A percentile compares a stretch with the other conserved stretches of the same genome.
Conservation (phyloP, 1,284 basidiomycete species). For the Athelia psychrophila region DNA sequence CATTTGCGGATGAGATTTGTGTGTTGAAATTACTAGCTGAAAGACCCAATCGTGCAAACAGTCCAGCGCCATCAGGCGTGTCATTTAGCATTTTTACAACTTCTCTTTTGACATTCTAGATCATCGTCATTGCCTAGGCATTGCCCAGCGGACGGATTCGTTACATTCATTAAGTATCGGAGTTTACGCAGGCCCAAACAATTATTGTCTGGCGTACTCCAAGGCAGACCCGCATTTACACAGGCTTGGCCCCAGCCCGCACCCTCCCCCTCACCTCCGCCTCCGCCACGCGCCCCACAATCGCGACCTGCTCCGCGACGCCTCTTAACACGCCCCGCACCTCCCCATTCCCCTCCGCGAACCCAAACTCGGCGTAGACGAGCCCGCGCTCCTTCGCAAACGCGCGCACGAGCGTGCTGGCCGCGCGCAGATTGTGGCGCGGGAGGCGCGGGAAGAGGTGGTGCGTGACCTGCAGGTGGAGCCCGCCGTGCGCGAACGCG, state of each 20-base stretch:
- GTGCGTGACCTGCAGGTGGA: slow-evolving; percentile 95
- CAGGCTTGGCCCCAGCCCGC: background rate
- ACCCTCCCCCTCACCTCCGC: slow-evolving; percentile 60
- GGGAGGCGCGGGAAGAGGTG: slow-evolving; percentile 96
- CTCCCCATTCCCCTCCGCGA: slow-evolving; percentile 78
- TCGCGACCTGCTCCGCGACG: slow-evolving; percentile 81
- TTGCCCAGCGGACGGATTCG: too few relatives aligned
- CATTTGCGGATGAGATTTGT: too few relatives aligned
- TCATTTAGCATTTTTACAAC: too few relatives aligned
- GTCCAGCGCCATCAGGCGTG: too few relatives aligned
- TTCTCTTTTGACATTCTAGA: too few relatives aligned
- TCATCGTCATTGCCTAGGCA: too few relatives aligned
- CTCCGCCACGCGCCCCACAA: slow-evolving; percentile 73
- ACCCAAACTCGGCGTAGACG: slow-evolving; percentile 89
- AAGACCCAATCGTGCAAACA: too few relatives aligned
- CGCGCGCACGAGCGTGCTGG: slow-evolving; percentile 80
- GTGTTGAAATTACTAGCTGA: too few relatives aligned
- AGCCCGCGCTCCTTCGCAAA: slow-evolving; percentile 85
- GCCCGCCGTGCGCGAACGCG: slow-evolving; percentile 90
- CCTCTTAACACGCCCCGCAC: slow-evolving; percentile 74
- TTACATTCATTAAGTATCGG: too few relatives aligned
- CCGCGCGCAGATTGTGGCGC: slow-evolving; percentile 86
- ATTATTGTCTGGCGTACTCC: too few relatives aligned
- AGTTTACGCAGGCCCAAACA: too few relatives aligned
- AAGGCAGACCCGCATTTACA: background rate